These are phyloP conservation scores for Diaporthe amygdali DNA, from an alignment of 2,329 filamentous ascomycete genomes.

Conservation along the genomic window DNA sequence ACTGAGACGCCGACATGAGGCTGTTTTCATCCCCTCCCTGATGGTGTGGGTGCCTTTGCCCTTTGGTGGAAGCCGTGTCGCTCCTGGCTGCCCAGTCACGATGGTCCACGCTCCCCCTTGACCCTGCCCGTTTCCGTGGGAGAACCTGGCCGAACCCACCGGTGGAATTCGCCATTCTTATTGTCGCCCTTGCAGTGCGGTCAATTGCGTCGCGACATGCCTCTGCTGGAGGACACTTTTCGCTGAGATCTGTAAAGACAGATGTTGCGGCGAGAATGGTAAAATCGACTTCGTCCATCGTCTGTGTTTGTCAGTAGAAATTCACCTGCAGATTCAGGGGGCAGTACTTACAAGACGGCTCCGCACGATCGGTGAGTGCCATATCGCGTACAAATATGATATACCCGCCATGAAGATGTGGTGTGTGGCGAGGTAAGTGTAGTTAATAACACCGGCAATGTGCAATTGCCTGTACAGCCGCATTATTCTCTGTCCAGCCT, in stretches of 20 bases:
- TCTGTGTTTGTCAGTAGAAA: slow-evolving; percentile 50
- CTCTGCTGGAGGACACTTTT: slow-evolving; percentile 94
- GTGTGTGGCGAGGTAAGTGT: slow-evolving; percentile 94
- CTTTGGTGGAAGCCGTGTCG: slow-evolving; percentile 32
- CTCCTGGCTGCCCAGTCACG: slow-evolving; percentile 38
- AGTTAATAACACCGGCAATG: slow-evolving; percentile 87
- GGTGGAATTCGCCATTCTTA: slow-evolving; percentile 90
- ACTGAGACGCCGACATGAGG: not conserved
- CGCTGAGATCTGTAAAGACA: slow-evolving; percentile 87
- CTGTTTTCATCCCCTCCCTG: slow-evolving; percentile 23
- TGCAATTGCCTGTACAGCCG: slow-evolving; percentile 91
- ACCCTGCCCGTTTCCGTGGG: slow-evolving; percentile 17
- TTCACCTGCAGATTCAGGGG: too few relatives aligned
- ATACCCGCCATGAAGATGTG: slow-evolving; percentile 98
- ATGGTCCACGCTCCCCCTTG: slow-evolving; percentile 28
- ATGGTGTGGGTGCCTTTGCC: slow-evolving; percentile 29
- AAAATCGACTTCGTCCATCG: slow-evolving; percentile 96
- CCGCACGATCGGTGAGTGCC: slow-evolving; percentile 90
- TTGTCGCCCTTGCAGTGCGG: slow-evolving; percentile 91
- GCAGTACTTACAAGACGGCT: slow-evolving; percentile 75
- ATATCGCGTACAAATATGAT: slow-evolving; percentile 95
- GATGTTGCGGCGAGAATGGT: slow-evolving; percentile 93
- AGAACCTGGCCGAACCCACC: slow-evolving; percentile 72
- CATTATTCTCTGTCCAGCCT: slow-evolving; percentile 91
- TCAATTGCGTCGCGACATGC: slow-evolving; percentile 95